phyloP scores from a whole-genome alignment of 805 yeast species.

The Lipomyces kockii region DNA sequence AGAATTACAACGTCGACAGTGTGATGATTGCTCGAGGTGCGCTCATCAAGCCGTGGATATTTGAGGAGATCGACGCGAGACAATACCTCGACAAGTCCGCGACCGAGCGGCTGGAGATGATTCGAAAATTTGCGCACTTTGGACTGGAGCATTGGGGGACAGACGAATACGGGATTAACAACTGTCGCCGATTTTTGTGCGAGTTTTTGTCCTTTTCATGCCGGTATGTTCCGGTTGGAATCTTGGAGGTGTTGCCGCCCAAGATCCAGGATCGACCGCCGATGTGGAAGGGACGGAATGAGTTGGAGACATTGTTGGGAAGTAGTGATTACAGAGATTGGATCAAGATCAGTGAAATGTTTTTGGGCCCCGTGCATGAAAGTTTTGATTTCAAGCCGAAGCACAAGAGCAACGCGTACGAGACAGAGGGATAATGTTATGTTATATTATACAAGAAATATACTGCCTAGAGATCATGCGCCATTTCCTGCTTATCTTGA shows the following conservation, averaged over 20 bases:
- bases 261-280: constrained; percentile 93
- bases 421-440: constrained; percentile 34
- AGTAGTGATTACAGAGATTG: constrained; percentile 87
- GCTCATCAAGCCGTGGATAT: constrained; percentile 97
- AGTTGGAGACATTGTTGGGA: constrained; percentile 86
- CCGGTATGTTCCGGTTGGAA: constrained; percentile 92
- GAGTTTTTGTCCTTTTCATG: constrained; percentile 94
- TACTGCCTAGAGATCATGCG: not conserved
- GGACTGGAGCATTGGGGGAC: constrained; percentile 98
- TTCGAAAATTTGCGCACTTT: constrained; percentile 69
- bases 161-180: constrained; percentile 90
- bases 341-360: constrained; percentile 95
- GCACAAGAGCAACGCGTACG: constrained; percentile 89
- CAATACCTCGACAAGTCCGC: constrained; percentile 91
- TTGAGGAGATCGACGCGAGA: constrained; percentile 88
- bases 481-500: not conserved
- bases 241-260: constrained; percentile 86
- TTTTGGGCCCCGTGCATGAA: constrained; percentile 82
- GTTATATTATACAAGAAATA: not conserved
- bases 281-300: constrained; percentile 89
- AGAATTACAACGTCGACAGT: constrained; percentile 75
- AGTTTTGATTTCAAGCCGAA: constrained; percentile 84
- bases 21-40: constrained; percentile 99
- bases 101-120: constrained; percentile 80
- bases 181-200: constrained; percentile 87